These are phyloP conservation scores for Haplosporangium gracile DNA, from an alignment of 192 early-diverging fungal species.

Conservation along the genomic window DNA sequence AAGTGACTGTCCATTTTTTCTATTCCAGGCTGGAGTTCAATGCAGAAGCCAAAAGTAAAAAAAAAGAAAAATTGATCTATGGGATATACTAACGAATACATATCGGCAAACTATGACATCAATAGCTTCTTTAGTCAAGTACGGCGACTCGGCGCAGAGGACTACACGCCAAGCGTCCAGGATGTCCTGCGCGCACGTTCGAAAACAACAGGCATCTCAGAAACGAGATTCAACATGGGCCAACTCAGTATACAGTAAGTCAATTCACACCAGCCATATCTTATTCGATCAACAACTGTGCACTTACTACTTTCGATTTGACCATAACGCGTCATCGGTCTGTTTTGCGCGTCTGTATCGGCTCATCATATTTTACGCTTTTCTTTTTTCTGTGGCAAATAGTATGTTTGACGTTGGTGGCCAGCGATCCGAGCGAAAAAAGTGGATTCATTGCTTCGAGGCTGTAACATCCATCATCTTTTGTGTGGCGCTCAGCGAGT, in stretches of 20 bases:
- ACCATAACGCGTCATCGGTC: background rate
- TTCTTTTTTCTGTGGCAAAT: background rate
- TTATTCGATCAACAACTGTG: background rate
- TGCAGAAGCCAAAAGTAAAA: background rate
- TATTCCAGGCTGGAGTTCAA: background rate
- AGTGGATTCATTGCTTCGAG: constrained; percentile 93
- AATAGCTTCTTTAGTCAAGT: constrained; percentile 93
- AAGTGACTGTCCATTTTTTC: background rate
- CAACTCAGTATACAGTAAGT: constrained; percentile 88
- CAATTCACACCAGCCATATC: background rate
- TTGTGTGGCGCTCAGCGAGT: constrained; percentile 93
- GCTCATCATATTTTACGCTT: background rate
- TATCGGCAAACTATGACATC: constrained; percentile 1
- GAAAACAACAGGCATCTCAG: constrained; percentile 98
- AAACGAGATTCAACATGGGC: constrained; percentile 94
- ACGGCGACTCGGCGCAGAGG: constrained; percentile 82
- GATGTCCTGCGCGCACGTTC: constrained; percentile 97
- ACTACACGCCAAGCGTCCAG: constrained; percentile 93
- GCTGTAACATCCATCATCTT: constrained; percentile 93
- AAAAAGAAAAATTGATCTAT: background rate
- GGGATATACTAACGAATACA: constrained; percentile 1
- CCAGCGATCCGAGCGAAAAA: constrained; percentile 85
- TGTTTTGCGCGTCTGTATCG: constrained; percentile 1
- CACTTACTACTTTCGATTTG: background rate
- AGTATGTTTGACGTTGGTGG: constrained; percentile 93